Conservation (phyloP, 345 rosid genomes). For the Camelina hispida region DNA sequence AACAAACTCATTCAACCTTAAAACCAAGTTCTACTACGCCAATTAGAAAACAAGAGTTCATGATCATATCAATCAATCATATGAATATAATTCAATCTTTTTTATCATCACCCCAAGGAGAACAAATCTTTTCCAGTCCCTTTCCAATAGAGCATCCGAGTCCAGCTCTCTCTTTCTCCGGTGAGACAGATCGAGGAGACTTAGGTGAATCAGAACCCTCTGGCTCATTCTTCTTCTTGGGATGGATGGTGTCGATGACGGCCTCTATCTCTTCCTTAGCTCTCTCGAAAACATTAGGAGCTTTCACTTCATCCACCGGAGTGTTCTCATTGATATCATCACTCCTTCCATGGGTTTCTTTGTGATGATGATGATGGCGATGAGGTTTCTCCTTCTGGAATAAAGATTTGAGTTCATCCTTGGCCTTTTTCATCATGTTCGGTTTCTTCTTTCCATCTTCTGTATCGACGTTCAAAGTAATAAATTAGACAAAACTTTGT, state of each 20-base stretch:
- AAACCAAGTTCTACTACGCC: constrained; percentile 2
- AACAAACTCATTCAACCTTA: constrained; percentile 7
- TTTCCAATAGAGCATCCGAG: constrained; percentile 52
- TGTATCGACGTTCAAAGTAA: too few relatives aligned
- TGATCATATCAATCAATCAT: constrained; percentile 7
- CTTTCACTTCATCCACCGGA: constrained; percentile 53
- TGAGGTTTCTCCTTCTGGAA: constrained; percentile 43
- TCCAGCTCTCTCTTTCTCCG: constrained; percentile 50
- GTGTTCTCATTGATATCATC: constrained; percentile 56
- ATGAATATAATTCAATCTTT: constrained; percentile 35
- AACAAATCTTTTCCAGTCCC: constrained; percentile 53
- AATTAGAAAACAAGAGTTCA: constrained; percentile 31
- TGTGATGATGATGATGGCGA: constrained; percentile 37
- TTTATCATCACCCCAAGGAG: constrained; percentile 44
- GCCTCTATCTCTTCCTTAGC: constrained; percentile 70
- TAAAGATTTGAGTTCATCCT: constrained; percentile 54
- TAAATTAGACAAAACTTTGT: too few relatives aligned
- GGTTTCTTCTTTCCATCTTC: constrained; percentile 44
- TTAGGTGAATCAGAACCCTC: background rate
- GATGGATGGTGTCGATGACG: constrained; percentile 51
- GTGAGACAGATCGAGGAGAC: constrained; percentile 30
- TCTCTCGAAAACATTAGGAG: constrained; percentile 58
- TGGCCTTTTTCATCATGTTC: constrained; percentile 48
- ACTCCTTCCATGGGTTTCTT: constrained; percentile 58
- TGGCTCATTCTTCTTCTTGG: constrained; percentile 47